Base-by-base conservation (phyloP, 129 eudicot genomes). In the Tagetes erecta region DNA sequence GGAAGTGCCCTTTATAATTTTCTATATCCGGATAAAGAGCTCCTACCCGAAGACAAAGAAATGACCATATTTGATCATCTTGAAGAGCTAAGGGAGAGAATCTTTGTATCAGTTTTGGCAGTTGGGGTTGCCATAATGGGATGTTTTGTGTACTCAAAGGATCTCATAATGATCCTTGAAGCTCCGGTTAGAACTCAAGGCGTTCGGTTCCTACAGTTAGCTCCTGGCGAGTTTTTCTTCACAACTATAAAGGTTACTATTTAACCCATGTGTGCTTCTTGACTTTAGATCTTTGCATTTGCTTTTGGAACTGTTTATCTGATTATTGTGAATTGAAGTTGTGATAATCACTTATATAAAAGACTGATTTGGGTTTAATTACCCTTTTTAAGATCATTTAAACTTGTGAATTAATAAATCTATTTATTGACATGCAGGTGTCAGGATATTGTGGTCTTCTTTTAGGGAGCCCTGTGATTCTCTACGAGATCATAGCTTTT, bases 381-480 rank as follows among this genome's bases (percentile, higher is more conserved):
- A n/a, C 59, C 56, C 33, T 14, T 52, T 52, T 52, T 52, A n/a
- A 14, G 33, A 52, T 52, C 8, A 7, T 14, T 38, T 13, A 58
- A 35, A 71, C 9, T 59, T 44, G 6, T 9, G 13, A 35, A 44
- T 30, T 12, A 30, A 5, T 1, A 59, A 9, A 2, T 10, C 13
- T 31, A 31, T 57, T 20, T 63, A 56, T 20, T 2, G 46, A 68
- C 38, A 35, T 72, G 80, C 90, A 95, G 99, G 99, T 95, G 74
- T 95, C 99, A 9, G 99, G 99, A 67, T 95, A 95, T 78, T 88
- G 97, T 87, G 99, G 99, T 35, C 94, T 95, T 75, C 92, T 95
- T 50, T 27, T 95, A 53, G 99, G 97, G 73, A 88, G 97, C 83
- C 99, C 99, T 1, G 85, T 95, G 58, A 91, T 95, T 78, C 94